Percentiles rank a stretch among this genome's conserved stretches.
phyloP scores from a whole-genome alignment of 371 early-diverging fungal species.

The Mortierella sp. region DNA sequence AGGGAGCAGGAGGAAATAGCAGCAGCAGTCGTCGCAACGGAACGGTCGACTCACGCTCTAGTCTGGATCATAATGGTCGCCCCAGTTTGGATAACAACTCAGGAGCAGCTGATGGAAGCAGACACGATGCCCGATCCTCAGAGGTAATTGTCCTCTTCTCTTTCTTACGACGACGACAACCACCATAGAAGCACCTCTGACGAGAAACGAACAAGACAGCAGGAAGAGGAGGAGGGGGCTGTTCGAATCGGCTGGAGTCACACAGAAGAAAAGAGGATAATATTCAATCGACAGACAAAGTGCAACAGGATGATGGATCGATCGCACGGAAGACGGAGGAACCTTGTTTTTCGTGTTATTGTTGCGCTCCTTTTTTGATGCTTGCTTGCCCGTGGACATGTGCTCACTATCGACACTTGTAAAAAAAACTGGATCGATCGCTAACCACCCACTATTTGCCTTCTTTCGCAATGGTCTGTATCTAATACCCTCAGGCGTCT shows the following conservation, averaged over 20 bases:
- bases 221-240: not conserved
- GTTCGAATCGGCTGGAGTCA: not conserved
- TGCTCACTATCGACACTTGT: not conserved
- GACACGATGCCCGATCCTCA: conserved; percentile 32
- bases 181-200: too few relatives aligned
- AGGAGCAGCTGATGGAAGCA: not conserved
- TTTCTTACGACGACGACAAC: not conserved
- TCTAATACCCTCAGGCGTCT: conserved; percentile 36
- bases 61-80: conserved; percentile 21
- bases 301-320: not conserved
- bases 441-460: not conserved
- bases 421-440: not conserved
- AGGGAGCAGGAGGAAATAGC: conserved; percentile 12
- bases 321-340: not conserved
- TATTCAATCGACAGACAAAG: not conserved
- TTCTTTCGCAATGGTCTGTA: not conserved
- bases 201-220: not conserved
- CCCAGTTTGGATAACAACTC: conserved; percentile 23
- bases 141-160: conserved; percentile 27
- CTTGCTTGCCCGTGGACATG: conserved; percentile 8
- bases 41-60: not conserved
- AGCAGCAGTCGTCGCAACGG: not conserved
- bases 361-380: not conserved
- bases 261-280: not conserved
- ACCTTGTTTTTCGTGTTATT: not conserved